Percentiles rank a stretch among this genome's conserved stretches.
Conservation (phyloP, 441 rosid species). For the Arabidopsis hybrid region DNA sequence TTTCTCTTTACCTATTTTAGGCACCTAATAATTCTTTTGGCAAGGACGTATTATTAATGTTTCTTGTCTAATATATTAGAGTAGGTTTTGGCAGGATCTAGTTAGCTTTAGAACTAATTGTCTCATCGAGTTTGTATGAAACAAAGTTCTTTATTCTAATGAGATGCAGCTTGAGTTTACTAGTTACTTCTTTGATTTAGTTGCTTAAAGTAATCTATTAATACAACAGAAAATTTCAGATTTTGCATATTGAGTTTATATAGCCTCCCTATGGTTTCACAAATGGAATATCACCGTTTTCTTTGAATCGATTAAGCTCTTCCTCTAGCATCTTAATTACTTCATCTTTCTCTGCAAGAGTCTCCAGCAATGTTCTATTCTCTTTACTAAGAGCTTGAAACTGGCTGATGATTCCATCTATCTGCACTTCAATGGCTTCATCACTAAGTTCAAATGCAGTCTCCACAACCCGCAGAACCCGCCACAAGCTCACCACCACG, state of each 20-base stretch:
- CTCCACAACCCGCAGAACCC: constrained; percentile 71
- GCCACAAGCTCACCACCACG: constrained; percentile 73
- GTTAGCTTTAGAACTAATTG: constrained; percentile 28
- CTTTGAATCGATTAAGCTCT: constrained; percentile 38
- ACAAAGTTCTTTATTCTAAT: constrained; percentile 32
- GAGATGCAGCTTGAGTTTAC: constrained; percentile 24
- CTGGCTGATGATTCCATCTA: constrained; percentile 53
- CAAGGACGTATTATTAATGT: constrained; percentile 23
- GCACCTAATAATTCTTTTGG: too few species aligned
- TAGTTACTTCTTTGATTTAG: neutral
- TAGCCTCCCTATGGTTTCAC: constrained; percentile 17
- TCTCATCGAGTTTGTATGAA: constrained; percentile 29
- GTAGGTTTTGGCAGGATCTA: neutral
- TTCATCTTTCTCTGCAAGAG: constrained; percentile 50
- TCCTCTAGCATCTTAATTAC: constrained; percentile 50
- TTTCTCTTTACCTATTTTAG: constrained; percentile 38
- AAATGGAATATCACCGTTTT: neutral
- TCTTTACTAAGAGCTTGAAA: constrained; percentile 60
- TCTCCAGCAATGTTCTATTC: constrained; percentile 47
- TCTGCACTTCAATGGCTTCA: constrained; percentile 72
- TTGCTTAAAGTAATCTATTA: too few species aligned
- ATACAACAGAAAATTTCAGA: too few species aligned
- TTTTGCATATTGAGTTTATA: constrained; percentile 14
- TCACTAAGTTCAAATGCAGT: constrained; percentile 77
- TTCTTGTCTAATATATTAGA: constrained; percentile 19